Base-by-base conservation (phyloP, 495 filamentous ascomycete genomes). In the Evernia prunastri region DNA sequence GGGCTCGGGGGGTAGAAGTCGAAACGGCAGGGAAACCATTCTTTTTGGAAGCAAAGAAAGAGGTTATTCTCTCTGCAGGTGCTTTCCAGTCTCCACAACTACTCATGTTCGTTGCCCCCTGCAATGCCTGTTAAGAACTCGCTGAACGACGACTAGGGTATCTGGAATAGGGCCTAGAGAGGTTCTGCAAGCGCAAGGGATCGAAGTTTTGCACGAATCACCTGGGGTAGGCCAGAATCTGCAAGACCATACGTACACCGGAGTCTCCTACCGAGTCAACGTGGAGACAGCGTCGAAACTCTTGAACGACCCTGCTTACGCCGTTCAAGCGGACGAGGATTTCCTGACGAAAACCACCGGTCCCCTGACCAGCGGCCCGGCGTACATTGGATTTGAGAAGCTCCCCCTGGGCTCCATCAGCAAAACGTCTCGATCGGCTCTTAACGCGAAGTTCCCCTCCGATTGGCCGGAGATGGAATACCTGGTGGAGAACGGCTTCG, bases 191-290 rank as follows among this genome's bases (percentile, higher is more conserved):
- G 66, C 78, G 39, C 80, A 78, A 70, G 64, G 72, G 20, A 78
- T 81, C 35, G 70, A 71, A 25, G 58, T 66, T 29, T 62, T 70
- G 10, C 54, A 31, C 62, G 76, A 81, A 45, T 67, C 78, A 9
- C 74, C 78, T 0, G 80, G 80, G 13, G 82, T 84, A 12, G 83
- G 82, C 15, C 75, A 81, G 60, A 81, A 84, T 61, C 61, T 84
- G 53, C 69, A 69, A 70, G 82, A 64, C 40, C 63, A 64, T 33
- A 37, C 42, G 36, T 51, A 42, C 35, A 43, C 42, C 36, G 63
- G 63, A 7, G 23, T 40, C 36, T 40, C 49, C 18, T 64, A 70
- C 49, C 64, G 70, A 4, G 69, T 76, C 39, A 64, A 70, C 25
- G 65, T 75, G 25, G 61, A 67, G 39, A 64, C 63, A 20, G 42